phyloP scores from a whole-genome alignment of 2,329 filamentous ascomycete genomes.

The Aspergillus puulaauensis region DNA sequence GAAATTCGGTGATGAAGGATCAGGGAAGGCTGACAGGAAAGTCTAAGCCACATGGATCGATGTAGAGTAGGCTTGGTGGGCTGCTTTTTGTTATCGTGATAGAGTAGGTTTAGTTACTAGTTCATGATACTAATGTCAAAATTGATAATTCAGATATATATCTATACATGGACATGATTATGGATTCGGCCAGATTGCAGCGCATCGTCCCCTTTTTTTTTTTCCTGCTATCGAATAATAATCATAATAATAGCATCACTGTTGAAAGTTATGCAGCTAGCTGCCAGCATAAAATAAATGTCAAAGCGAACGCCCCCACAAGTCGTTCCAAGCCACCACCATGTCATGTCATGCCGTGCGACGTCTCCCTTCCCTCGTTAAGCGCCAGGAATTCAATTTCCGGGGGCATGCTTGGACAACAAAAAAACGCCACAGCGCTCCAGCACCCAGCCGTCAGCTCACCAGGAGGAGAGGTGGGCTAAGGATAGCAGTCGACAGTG shows the following conservation, averaged over 20 bases:
- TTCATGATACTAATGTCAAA: not conserved
- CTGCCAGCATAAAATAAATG: not conserved
- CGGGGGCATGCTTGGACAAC: not conserved
- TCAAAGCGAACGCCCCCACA: not conserved
- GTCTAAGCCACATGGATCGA: not conserved
- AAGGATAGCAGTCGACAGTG: not conserved
- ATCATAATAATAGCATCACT: not conserved
- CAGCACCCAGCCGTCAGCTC: not conserved
- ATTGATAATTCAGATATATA: not conserved
- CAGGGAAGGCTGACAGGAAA: not conserved
- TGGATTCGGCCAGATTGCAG: not conserved
- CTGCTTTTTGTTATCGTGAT: not conserved
- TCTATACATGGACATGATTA: not conserved
- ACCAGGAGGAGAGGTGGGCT: not conserved
- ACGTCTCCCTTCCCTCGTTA: not conserved
- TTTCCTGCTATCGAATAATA: not conserved
- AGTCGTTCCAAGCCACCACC: not conserved
- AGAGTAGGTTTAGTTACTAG: not conserved
- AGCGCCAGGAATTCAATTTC: conserved; percentile 2
- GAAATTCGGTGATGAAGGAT: not conserved
- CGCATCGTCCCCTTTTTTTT: not conserved
- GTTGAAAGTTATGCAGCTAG: too few relatives aligned
- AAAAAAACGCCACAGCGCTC: not conserved
- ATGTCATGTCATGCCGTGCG: not conserved
- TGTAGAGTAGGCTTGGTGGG: not conserved